These are phyloP conservation scores for Fusarium sarcochroum DNA, from an alignment of 2,329 filamentous ascomycete species.

Conservation along the genomic window DNA sequence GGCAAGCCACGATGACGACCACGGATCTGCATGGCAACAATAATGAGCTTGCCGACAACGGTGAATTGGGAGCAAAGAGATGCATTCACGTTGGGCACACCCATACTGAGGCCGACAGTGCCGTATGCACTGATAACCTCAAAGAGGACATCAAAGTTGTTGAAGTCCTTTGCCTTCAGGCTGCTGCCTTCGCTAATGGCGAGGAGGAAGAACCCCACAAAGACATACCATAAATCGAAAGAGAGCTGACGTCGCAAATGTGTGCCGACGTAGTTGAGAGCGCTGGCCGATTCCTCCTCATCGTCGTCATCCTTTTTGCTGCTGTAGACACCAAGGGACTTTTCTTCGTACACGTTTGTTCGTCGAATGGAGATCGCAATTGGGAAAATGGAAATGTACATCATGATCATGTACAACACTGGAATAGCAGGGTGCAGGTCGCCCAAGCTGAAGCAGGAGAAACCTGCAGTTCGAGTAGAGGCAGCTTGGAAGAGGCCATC, in stretches of 20 bases:
- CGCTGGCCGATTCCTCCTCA: conserved; percentile 64
- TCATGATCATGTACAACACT: conserved; percentile 97
- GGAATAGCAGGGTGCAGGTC: conserved; percentile 90
- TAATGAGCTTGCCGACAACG: conserved; percentile 77
- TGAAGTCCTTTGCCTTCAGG: conserved; percentile 74
- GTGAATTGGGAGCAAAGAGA: conserved; percentile 88
- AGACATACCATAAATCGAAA: conserved; percentile 98
- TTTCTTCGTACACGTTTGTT: conserved; percentile 97
- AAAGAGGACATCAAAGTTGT: conserved; percentile 80
- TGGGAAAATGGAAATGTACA: conserved; percentile 98
- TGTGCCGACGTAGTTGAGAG: conserved; percentile 87
- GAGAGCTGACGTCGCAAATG: conserved; percentile 94
- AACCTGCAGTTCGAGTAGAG: conserved; percentile 91
- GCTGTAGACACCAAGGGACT: conserved; percentile 81
- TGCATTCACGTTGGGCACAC: conserved; percentile 81
- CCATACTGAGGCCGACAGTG: conserved; percentile 91
- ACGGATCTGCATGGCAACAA: conserved; percentile 78
- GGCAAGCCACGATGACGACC: conserved; percentile 78
- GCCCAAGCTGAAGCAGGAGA: conserved; percentile 83
- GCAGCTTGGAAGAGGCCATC: conserved; percentile 92
- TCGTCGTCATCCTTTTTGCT: conserved; percentile 62
- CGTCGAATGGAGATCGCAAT: conserved; percentile 95
- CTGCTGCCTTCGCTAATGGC: conserved; percentile 85
- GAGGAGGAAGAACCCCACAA: conserved; percentile 92
- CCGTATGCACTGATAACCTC: conserved; percentile 93